phyloP scores from a whole-genome alignment of 2,329 filamentous ascomycete species.

The Gremmenia infestans region DNA sequence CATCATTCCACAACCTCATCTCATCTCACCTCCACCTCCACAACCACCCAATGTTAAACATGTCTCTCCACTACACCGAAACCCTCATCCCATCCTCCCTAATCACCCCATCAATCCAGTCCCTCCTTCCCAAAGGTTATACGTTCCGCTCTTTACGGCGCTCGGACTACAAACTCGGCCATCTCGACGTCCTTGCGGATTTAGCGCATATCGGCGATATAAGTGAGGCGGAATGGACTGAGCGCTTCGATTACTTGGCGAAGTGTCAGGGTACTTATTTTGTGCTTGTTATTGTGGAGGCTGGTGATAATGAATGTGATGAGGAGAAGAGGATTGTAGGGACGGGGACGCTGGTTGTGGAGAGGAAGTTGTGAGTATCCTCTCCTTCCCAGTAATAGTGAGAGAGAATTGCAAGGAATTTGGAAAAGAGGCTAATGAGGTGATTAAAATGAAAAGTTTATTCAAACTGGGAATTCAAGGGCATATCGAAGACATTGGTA shows the following conservation, averaged over 20 bases:
- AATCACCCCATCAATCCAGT: constrained; percentile 68
- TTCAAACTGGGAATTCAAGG: constrained; percentile 79
- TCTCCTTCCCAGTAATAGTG: background rate
- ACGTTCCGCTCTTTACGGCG: constrained; percentile 67
- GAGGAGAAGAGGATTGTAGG: constrained; percentile 57
- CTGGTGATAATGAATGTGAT: constrained; percentile 28
- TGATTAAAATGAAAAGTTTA: constrained; percentile 43
- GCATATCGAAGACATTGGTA: constrained; percentile 97
- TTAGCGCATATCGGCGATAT: constrained; percentile 89
- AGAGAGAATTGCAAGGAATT: background rate
- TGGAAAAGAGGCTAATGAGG: constrained; percentile 11
- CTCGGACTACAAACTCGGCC: constrained; percentile 68
- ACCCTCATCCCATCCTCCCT: constrained; percentile 69
- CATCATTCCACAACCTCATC: too few relatives aligned
- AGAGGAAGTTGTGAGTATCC: constrained; percentile 78
- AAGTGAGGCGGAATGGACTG: constrained; percentile 63
- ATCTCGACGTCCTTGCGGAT: constrained; percentile 83
- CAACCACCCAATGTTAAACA: too few relatives aligned
- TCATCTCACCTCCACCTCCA: too few relatives aligned
- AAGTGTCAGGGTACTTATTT: constrained; percentile 70
- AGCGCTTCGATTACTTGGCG: constrained; percentile 63
- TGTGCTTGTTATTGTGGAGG: constrained; percentile 77
- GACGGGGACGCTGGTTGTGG: constrained; percentile 81
- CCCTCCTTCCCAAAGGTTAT: constrained; percentile 73
- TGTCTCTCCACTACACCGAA: background rate